These are phyloP conservation scores for Nakaseomyces nivariensis DNA, from an alignment of 1,139 yeast genomes.

Conservation along the genomic window DNA sequence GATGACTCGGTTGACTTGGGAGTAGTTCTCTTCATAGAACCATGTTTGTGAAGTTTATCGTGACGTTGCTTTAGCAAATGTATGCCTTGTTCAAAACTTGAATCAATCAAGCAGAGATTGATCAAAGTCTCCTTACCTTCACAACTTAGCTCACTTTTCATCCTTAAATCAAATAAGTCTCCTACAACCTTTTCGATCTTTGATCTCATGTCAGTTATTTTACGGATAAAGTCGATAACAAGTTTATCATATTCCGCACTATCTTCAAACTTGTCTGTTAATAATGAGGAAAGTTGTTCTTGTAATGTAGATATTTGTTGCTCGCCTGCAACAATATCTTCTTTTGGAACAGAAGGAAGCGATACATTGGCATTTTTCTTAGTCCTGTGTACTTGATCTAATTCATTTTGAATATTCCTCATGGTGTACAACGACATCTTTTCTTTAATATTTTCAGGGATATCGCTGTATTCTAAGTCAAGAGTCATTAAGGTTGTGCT, in stretches of 20 bases:
- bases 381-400: slow-evolving; percentile 13
- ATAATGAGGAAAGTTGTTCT: slow-evolving; percentile 27
- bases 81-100: slow-evolving; percentile 58
- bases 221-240: slow-evolving; percentile 34
- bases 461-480: slow-evolving; percentile 50
- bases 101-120: slow-evolving; percentile 57
- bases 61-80: slow-evolving; percentile 38
- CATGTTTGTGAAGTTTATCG: slow-evolving; percentile 3
- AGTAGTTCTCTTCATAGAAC: not conserved
- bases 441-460: slow-evolving; percentile 44
- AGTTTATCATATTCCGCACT: slow-evolving; percentile 23
- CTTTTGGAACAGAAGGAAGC: slow-evolving; percentile 3
- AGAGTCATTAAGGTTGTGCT: slow-evolving; percentile 50
- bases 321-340: slow-evolving; percentile 5
- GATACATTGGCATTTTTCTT: not conserved
- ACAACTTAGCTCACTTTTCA: slow-evolving; percentile 42
- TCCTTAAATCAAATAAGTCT: slow-evolving; percentile 47
- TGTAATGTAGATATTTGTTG: slow-evolving; percentile 25
- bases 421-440: slow-evolving; percentile 57
- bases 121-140: slow-evolving; percentile 69
- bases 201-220: slow-evolving; percentile 37
- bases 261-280: slow-evolving; percentile 24
- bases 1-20: not conserved
- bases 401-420: slow-evolving; percentile 53
- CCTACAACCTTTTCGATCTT: slow-evolving; percentile 45